Conservation (phyloP, 805 yeast species). For the Blastobotrys terrestris region DNA sequence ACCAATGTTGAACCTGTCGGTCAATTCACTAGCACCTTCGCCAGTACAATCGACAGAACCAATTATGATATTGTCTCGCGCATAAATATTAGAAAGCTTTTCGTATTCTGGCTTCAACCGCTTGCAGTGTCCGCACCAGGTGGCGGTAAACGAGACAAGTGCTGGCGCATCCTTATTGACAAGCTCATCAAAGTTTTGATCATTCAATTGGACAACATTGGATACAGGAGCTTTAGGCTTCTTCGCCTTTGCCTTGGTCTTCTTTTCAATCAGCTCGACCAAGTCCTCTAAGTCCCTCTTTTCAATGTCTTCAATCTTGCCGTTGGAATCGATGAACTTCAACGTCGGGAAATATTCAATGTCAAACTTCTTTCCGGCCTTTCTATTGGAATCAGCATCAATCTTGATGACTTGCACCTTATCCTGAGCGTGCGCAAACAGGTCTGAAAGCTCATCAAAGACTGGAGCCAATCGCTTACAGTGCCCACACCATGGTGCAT, state of each 20-base stretch:
- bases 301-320: conserved; percentile 47
- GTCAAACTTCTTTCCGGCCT: conserved; percentile 44
- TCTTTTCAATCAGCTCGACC: conserved; percentile 40
- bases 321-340: conserved; percentile 48
- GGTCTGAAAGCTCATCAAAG: conserved; percentile 72
- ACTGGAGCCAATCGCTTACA: conserved; percentile 84
- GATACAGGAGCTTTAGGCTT: conserved; percentile 11
- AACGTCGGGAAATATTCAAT: conserved; percentile 63
- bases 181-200: conserved; percentile 38
- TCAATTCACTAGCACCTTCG: conserved; percentile 38
- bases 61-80: conserved; percentile 34
- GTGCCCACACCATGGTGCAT: conserved; percentile 90
- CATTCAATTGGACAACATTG: conserved; percentile 25
- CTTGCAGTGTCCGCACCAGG: conserved; percentile 57
- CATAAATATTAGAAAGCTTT: conserved; percentile 43
- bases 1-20: conserved; percentile 37
- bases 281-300: conserved; percentile 45
- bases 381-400: conserved; percentile 54
- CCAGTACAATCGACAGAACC: conserved; percentile 45
- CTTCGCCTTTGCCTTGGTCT: conserved; percentile 30
- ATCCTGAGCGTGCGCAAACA: conserved; percentile 44
- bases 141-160: conserved; percentile 51
- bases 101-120: conserved; percentile 46
- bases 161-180: conserved; percentile 35
- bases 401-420: conserved; percentile 46